These are phyloP conservation scores for Monosporascus sp. DNA, from an alignment of 2,329 filamentous ascomycete species.

Conservation along the genomic window DNA sequence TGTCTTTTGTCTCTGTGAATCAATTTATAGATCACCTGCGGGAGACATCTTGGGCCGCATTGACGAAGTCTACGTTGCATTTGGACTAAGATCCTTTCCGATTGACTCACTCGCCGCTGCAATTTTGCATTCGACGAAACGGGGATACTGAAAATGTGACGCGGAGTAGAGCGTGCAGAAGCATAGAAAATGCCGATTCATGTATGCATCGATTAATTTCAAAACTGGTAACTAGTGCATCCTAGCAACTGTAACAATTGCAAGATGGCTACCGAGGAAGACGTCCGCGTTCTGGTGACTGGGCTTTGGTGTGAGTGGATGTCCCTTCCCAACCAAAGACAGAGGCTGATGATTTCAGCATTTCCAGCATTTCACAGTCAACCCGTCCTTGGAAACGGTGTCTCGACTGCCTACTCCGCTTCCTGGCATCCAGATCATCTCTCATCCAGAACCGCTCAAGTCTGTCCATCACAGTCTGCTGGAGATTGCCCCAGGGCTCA, in stretches of 20 bases:
- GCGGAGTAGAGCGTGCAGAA: no score
- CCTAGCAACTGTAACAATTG: not conserved
- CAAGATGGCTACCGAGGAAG: not conserved
- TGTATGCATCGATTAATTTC: no score
- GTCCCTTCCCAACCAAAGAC: not conserved
- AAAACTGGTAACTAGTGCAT: no score
- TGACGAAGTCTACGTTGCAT: no score
- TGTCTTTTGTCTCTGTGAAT: no score
- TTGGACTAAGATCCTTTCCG: no score
- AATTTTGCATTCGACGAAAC: no score
- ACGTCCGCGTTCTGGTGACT: not conserved
- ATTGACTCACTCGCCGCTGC: no score
- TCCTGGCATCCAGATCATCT: not conserved
- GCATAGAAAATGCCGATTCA: no score
- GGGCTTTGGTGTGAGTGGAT: not conserved
- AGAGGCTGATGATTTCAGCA: not conserved
- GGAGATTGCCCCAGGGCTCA: not conserved
- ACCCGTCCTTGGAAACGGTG: conserved; percentile 2
- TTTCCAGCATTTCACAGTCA: not conserved
- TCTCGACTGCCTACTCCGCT: not conserved
- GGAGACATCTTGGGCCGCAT: no score
- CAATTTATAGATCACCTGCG: no score
- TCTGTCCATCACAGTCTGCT: not conserved
- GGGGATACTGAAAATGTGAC: no score
- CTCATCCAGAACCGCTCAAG: conserved; percentile 1